phyloP scores from a whole-genome alignment of 2,329 filamentous ascomycete genomes.

The Pestalotiopsis sp. region DNA sequence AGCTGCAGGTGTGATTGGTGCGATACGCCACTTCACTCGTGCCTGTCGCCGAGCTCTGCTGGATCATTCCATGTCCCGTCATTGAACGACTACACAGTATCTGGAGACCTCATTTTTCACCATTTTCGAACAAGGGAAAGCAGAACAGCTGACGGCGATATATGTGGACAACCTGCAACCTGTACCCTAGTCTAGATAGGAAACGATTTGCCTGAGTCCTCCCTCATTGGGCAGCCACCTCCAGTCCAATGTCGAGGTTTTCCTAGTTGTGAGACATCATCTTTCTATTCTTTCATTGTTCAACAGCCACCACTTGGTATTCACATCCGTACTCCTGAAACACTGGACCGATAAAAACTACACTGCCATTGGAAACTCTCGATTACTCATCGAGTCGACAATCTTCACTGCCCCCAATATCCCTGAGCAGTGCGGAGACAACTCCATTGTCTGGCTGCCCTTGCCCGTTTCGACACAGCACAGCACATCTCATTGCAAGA shows the following conservation, averaged over 20 bases:
- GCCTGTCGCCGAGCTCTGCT: not conserved
- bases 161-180: too few species aligned
- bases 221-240: not conserved
- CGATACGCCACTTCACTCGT: not conserved
- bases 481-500: not conserved
- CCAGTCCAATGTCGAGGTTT: not conserved
- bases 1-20: not conserved
- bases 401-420: too few species aligned
- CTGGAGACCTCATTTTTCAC: not conserved
- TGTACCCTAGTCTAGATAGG: not conserved
- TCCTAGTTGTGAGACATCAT: not conserved
- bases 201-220: not conserved
- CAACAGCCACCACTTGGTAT: not conserved
- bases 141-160: not conserved
- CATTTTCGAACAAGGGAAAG: too few species aligned
- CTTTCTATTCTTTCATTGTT: constrained; percentile 5
- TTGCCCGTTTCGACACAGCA: not conserved
- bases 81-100: too few species aligned
- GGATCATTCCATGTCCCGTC: not conserved
- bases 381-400: not conserved
- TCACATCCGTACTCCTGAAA: not conserved
- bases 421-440: not conserved
- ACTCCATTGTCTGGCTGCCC: not conserved
- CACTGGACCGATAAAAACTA: not conserved
- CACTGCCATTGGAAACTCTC: too few species aligned